A percentile compares a stretch with the other conserved stretches of the same genome.
phyloP scores from a whole-genome alignment of 495 filamentous ascomycete species.

The Tuber melanosporum region DNA sequence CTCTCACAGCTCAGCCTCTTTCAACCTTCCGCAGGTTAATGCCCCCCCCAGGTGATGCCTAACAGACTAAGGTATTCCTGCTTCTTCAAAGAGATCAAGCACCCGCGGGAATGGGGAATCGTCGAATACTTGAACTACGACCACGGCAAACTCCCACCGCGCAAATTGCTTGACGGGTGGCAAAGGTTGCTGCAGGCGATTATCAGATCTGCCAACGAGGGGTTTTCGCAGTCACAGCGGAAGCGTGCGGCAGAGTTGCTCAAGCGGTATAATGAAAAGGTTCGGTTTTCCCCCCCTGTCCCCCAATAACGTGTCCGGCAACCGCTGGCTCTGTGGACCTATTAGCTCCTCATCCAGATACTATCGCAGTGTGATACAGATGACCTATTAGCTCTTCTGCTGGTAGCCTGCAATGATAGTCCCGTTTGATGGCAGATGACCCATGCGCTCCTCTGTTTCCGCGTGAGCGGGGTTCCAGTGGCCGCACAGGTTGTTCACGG shows the following conservation, averaged over 20 bases:
- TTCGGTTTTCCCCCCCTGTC: background rate
- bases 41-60: too few species aligned
- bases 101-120: constrained; percentile 25
- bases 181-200: constrained; percentile 20
- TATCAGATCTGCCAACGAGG: constrained; percentile 11
- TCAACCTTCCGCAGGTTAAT: too few species aligned
- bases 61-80: background rate
- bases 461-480: constrained; percentile 16
- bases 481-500: background rate
- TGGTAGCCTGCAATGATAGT: constrained; percentile 23
- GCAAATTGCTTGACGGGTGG: constrained; percentile 26
- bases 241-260: constrained; percentile 19
- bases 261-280: constrained; percentile 25
- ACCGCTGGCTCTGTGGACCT: constrained; percentile 30
- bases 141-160: constrained; percentile 17
- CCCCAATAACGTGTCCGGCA: background rate
- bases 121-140: constrained; percentile 24
- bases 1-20: background rate
- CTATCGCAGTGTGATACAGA: constrained; percentile 23
- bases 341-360: constrained; percentile 27
- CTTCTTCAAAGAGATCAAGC: constrained; percentile 9
- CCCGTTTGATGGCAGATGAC: constrained; percentile 24
- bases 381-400: constrained; percentile 29
- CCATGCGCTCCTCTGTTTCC: constrained; percentile 25
- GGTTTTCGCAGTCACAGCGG: constrained; percentile 11